Conservation (phyloP, 2,329 filamentous ascomycete genomes). For the Karstenula rhodostoma region DNA sequence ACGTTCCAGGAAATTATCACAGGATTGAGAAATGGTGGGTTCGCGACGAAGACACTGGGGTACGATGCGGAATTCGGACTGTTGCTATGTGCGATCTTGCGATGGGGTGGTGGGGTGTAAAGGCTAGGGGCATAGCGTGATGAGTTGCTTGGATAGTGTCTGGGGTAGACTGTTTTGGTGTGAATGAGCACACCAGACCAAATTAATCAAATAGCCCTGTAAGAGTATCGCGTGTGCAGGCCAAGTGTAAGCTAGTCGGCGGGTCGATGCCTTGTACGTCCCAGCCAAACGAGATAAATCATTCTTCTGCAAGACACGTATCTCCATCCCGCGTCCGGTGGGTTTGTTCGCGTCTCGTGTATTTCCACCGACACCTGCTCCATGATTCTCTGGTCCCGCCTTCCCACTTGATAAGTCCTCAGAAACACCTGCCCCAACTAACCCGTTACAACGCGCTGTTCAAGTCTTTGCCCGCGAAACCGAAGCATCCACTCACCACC, state of each 20-base stretch:
- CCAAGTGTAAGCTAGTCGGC: too few species aligned
- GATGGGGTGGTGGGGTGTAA: conserved; percentile 39
- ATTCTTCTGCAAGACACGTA: too few species aligned
- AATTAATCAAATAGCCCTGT: background rate
- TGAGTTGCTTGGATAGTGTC: background rate
- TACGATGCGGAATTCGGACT: conserved; percentile 37
- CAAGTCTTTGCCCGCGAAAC: background rate
- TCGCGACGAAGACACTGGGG: conserved; percentile 35
- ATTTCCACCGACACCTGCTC: too few species aligned
- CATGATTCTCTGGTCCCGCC: background rate
- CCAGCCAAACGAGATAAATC: too few species aligned
- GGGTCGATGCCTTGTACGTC: too few species aligned
- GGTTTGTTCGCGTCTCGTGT: background rate
- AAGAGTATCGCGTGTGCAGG: too few species aligned
- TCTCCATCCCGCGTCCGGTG: too few species aligned
- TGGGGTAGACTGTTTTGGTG: background rate
- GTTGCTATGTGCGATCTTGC: conserved; percentile 26
- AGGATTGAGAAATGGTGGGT: conserved; percentile 22
- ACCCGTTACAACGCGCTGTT: background rate
- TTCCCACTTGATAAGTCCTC: background rate
- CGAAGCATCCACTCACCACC: background rate
- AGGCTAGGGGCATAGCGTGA: background rate
- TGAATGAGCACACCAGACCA: background rate
- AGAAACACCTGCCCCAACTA: background rate
- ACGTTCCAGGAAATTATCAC: conserved; percentile 15